Base-by-base conservation (phyloP, 192 early-diverging fungal species). In the Rhizophagus clarus region DNA sequence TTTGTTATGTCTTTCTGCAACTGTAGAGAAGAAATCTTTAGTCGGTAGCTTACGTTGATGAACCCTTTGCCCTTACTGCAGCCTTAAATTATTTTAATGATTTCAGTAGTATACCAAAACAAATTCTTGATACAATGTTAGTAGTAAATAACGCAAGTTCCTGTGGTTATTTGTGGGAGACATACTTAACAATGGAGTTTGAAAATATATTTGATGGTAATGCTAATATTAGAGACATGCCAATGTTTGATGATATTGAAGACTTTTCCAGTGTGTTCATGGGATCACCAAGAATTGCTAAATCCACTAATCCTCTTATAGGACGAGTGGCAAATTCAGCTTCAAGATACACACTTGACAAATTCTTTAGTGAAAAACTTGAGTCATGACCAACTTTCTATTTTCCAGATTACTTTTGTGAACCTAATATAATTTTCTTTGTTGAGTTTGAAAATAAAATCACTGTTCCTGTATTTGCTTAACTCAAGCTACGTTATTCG, bases 391-490 rank as follows among this genome's bases (percentile, higher is more conserved):
- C 69, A 20, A 37, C 69, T 56, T 73, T 73, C 31, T 73, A 73
- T 73, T 73, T 73, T 1, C 72, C 47, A 11, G 72, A 56, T 4
- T 17, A 3, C 40, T 34, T 10, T 10, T 49, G 22, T 73, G 72
- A 28, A 28, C 72, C 72, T 73, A 47, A 73, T 28, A 11, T 73
- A 3, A 73, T 73, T 56, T 73, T 73, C 29, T 73, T 73, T 73
- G 72, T 73, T 34, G 12, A 73, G 9, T 56, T 73, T 60, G 51
- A 73, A 24, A 20, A 42, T 42, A 3, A 73, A 28, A 9, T 28
- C 15, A 5, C 11, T 10, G 28, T 73, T 73, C 72, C 72, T 56
- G 72, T 73, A 7, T 73, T 73, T 56, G 49, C 22, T 56, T 47
- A 73, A 49, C 10, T 73, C 24, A 73, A 73, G 11, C 24, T 73